A percentile compares a stretch with the other conserved stretches of the same genome.
phyloP scores from a whole-genome alignment of 2,329 filamentous ascomycete genomes.

The Penicillium sp. region DNA sequence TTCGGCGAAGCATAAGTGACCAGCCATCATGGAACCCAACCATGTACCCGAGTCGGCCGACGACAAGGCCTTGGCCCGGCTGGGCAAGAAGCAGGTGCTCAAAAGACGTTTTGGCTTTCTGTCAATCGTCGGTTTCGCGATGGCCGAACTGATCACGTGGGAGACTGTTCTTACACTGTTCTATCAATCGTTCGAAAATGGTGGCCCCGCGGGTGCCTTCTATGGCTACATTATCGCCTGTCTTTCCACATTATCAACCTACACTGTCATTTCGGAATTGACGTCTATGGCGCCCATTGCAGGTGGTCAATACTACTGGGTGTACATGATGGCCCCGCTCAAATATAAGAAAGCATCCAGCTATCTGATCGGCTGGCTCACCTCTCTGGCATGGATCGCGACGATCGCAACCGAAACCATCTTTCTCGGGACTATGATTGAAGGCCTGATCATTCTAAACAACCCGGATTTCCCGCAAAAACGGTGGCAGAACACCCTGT shows the following conservation, averaged over 20 bases:
- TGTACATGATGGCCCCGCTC: conserved; percentile 43
- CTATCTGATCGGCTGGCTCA: conserved; percentile 45
- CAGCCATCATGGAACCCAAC: conserved; percentile 8
- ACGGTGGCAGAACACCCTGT: conserved; percentile 39
- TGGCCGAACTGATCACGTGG: conserved; percentile 45
- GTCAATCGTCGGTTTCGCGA: conserved; percentile 43
- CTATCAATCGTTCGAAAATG: conserved; percentile 41
- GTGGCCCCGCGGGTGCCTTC: conserved; percentile 47
- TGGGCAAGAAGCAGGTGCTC: conserved; percentile 46
- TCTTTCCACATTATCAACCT: conserved; percentile 46
- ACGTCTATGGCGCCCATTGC: conserved; percentile 47
- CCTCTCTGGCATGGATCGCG: conserved; percentile 42
- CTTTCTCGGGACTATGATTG: conserved; percentile 41
- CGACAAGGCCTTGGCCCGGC: conserved; percentile 36
- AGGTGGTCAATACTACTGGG: conserved; percentile 46
- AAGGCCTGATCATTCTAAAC: conserved; percentile 39
- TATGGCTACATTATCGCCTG: conserved; percentile 52
- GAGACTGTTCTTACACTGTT: conserved; percentile 45
- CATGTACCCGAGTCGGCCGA: conserved; percentile 22
- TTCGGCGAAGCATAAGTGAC: conserved; percentile 2
- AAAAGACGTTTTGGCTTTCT: conserved; percentile 42
- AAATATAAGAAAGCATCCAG: conserved; percentile 40
- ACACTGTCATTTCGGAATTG: conserved; percentile 46
- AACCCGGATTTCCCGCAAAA: conserved; percentile 33
- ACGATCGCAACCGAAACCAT: conserved; percentile 42